Evolutionary conservation across 345 rosid genomes (phyloP).

Genomic region (Bretschneidera sinensis): DNA sequence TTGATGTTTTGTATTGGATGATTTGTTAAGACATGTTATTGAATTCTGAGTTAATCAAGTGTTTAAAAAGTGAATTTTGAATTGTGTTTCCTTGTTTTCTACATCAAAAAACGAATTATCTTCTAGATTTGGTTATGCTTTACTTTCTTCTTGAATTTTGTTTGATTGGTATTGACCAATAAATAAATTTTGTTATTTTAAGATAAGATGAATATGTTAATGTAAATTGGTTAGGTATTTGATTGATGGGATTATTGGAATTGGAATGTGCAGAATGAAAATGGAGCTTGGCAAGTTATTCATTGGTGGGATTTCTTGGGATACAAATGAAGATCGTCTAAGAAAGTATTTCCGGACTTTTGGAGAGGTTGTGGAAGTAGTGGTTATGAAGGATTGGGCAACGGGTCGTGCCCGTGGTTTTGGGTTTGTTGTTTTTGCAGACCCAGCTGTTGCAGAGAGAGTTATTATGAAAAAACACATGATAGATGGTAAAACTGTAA

Average conservation of each 20-base stretch:
- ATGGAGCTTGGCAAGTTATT: conserved; percentile 88
- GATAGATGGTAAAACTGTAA: conserved; percentile 84
- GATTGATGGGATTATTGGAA: conserved; percentile 12
- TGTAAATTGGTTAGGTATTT: conserved; percentile 1
- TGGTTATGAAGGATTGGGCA: conserved; percentile 90
- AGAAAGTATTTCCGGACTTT: conserved; percentile 73
- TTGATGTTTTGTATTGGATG: conserved; percentile 20
- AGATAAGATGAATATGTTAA: neutral
- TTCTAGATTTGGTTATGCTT: conserved; percentile 22
- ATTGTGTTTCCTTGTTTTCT: conserved; percentile 13
- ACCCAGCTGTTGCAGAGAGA: conserved; percentile 73
- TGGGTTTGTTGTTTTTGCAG: conserved; percentile 83
- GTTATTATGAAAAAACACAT: conserved; percentile 70
- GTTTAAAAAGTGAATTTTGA: conserved; percentile 9
- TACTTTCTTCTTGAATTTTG: neutral
- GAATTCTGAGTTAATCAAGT: conserved; percentile 11
- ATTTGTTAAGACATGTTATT: conserved; percentile 9
- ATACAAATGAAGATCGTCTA: conserved; percentile 82
- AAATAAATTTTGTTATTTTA: neutral
- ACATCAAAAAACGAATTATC: conserved; percentile 1
- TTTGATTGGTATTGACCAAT: conserved; percentile 6
- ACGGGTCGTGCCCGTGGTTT: conserved; percentile 97
- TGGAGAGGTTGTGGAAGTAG: conserved; percentile 82
- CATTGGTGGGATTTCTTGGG: conserved; percentile 96
- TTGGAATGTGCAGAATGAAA: conserved; percentile 46